Evolutionary conservation across 106 monocot species (phyloP).

Genomic region (Dendrobium chrysotoxum): DNA sequence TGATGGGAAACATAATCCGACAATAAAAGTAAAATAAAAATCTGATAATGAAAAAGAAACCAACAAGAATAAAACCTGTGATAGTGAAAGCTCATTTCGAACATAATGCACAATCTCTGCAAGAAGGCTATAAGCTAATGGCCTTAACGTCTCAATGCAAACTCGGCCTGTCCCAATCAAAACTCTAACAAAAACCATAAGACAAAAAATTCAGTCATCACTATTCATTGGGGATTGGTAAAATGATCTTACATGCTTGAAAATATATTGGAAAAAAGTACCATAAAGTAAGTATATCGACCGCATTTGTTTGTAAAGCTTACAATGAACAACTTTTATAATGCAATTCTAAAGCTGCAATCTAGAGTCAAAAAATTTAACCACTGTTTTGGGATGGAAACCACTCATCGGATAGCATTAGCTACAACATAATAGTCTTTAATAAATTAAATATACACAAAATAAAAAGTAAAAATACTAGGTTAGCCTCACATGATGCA

Average conservation of each 20-base stretch:
- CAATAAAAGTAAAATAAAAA: not conserved
- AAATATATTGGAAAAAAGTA: not conserved
- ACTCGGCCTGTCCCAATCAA: slow-evolving; percentile 86
- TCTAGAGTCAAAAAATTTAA: not conserved
- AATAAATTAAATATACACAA: not conserved
- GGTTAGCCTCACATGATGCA: not conserved
- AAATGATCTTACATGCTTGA: not conserved
- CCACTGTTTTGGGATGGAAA: not conserved
- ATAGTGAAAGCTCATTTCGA: slow-evolving; percentile 73
- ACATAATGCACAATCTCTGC: slow-evolving; percentile 99
- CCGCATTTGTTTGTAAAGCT: not conserved
- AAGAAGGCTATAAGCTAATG: slow-evolving; percentile 94
- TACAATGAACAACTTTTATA: not conserved
- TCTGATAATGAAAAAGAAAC: slow-evolving; percentile 6
- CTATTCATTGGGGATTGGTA: not conserved
- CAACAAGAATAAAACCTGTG: slow-evolving; percentile 52
- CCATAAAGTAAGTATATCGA: not conserved
- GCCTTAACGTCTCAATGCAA: slow-evolving; percentile 89
- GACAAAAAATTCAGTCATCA: not conserved
- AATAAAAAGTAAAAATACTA: not conserved
- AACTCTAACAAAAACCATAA: slow-evolving; percentile 48
- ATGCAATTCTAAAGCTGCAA: not conserved
- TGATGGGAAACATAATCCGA: not conserved
- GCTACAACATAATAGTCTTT: not conserved
- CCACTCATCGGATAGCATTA: not conserved